Base-by-base conservation (phyloP, 116 monocot genomes). In the Posidonia oceanica region DNA sequence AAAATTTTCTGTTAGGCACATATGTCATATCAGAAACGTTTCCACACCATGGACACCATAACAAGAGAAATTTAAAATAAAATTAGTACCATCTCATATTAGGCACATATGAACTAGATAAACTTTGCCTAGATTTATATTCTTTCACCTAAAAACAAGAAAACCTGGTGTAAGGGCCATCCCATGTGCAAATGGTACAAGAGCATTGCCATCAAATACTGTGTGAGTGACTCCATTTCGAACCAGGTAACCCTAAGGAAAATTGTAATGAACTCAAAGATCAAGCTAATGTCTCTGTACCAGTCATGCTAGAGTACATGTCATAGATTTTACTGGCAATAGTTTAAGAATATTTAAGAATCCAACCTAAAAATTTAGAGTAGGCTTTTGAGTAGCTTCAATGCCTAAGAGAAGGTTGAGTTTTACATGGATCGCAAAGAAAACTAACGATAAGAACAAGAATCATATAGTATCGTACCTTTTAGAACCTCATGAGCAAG, bases 141-240 rank as follows among this genome's bases (percentile, higher is more conserved):
- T 29, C 29, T 29, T 29, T 29, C 29, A 29, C 29, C 29, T 29
- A 29, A 29, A 0, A 29, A 29, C 29, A 29, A 29, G 29, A 29
- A 29, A 29, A 41, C 82, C 76, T 14, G 89, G 89, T 76, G 89
- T 86, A 42, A 93, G 84, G 61, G 82, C 89, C 89, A 93, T n/a
- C 71, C 93, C 89, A 83, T 89, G 82, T 16, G 86, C 93, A 84
- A 93, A 93, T 68, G 93, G 89, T 14, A 93, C 89, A 67, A 86
- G 84, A 54, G 86, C 86, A 74, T 93, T 65, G 7, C 89, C 89
- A 83, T 93, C 93, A 73, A 77, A 89, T 62, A 63, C 69, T 4
- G 71, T 71, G 39, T 93, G 89, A 21, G 78, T 74, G 0, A 80
- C 86, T 57, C 86, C 89, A 80, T 89, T 93, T 23, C 93, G 89